Base-by-base conservation (phyloP, 805 yeast genomes). In the Wickerhamiella brachini region DNA sequence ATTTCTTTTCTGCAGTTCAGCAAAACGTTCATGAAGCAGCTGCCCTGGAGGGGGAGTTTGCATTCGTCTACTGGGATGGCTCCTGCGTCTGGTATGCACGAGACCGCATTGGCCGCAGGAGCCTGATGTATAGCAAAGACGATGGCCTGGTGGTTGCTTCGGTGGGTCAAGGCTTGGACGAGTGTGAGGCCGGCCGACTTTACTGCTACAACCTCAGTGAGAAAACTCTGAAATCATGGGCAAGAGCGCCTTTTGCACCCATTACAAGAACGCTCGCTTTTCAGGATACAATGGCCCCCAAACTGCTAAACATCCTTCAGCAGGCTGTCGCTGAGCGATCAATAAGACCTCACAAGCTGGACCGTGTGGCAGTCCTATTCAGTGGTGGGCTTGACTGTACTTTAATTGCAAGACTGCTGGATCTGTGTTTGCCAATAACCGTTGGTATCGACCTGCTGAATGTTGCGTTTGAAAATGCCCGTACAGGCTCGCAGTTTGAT, bases 301-400 rank as follows among this genome's bases (percentile, higher is more conserved):
- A 31, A 3, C 34, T 37, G 24, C 20, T 47, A 2, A 5, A 10
- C n/a, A 17, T 22, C 17, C 47, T 60, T 18, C 41, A n/a, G n/a
- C 31, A 48, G 4, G 55, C 62, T 9, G 59, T 57, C 4, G 23
- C 23, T 4, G 20, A 37, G 9, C 53, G 63, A 4, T 38, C 52
- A 13, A 55, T 49, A 13, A n/a, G 46, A n/a, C 56, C 45, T 1
- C 41, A 50, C 15, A 22, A 41, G 5, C 49, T 49, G 1, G 64
- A 65, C 5, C 65, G 43, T 1, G 48, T 81, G 44, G 83, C 84
- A 0, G 70, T 93, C 0, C 66, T 93, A 31, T 93, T 89, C 62
- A 86, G 96, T 44, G 99, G 99, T 1, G 99, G 99, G 0, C 70
- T 93, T 3, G 99, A 93, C 62, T 93, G 98, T 64, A 82, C 97